Evolutionary conservation across 306 rosid genomes (phyloP).

Genomic region (Prunus mongolica): DNA sequence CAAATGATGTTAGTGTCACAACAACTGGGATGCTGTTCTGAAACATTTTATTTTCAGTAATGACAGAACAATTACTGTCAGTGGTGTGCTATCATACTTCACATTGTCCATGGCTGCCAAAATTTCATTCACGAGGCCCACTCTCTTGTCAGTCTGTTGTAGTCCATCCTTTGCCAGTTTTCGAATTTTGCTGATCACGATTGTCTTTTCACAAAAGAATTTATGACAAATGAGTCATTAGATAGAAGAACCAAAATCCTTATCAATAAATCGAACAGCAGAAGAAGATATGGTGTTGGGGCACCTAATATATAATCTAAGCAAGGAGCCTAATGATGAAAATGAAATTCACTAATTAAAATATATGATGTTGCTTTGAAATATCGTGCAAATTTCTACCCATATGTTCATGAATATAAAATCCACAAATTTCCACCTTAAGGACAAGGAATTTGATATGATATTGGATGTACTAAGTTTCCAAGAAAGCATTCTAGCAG

Average conservation of each 20-base stretch:
- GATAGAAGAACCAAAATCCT: neutral
- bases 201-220: conserved; percentile 39
- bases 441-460: too few relatives aligned
- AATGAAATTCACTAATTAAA: neutral
- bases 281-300: neutral
- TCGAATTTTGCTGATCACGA: conserved; percentile 62
- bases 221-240: neutral
- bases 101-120: conserved; percentile 84
- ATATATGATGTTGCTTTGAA: neutral
- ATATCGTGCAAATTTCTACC: too few relatives aligned
- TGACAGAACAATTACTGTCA: conserved; percentile 15
- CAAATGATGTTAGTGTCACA: conserved; percentile 70
- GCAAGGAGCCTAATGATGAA: neutral
- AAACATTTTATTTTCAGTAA: conserved; percentile 26
- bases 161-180: conserved; percentile 69
- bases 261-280: neutral
- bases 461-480: too few relatives aligned
- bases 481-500: too few relatives aligned
- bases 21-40: conserved; percentile 85
- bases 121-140: conserved; percentile 79
- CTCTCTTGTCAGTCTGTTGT: conserved; percentile 79
- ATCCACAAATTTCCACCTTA: too few relatives aligned
- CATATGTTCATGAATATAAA: too few relatives aligned
- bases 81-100: conserved; percentile 42
- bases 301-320: neutral